These are phyloP conservation scores for Solanum acaule DNA, from an alignment of 257 asterid genomes.

Conservation along the genomic window DNA sequence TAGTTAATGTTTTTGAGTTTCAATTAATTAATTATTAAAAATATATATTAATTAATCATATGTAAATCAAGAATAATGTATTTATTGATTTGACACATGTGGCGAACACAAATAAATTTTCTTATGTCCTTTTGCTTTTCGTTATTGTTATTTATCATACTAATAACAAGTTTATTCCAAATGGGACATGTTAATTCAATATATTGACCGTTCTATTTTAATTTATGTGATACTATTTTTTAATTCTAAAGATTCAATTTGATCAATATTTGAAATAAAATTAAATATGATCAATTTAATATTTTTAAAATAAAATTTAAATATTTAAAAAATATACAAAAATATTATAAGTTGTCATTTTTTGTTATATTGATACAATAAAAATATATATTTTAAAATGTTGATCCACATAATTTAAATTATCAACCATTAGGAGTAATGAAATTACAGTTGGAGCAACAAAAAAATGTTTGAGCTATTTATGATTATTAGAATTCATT, in stretches of 20 bases:
- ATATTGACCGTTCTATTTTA: rapidly evolving
- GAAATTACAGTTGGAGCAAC: background rate
- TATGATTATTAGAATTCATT: background rate
- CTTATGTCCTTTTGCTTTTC: background rate
- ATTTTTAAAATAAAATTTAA: background rate
- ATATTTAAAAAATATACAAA: background rate
- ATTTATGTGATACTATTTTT: background rate
- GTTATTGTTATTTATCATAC: background rate
- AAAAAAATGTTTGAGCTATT: background rate
- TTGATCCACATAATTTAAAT: background rate
- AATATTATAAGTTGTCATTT: background rate
- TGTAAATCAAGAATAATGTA: background rate
- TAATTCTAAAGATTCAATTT: background rate
- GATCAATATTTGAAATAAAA: background rate
- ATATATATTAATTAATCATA: background rate
- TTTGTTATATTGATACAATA: background rate
- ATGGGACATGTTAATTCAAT: background rate
- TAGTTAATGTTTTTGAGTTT: background rate
- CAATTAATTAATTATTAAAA: background rate
- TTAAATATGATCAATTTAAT: background rate
- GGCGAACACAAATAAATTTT: background rate
- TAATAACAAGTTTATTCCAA: background rate
- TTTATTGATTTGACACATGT: background rate
- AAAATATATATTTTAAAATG: background rate
- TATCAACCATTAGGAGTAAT: background rate